Evolutionary conservation across 306 rosid species (phyloP).

Genomic region (Pueraria montana): DNA sequence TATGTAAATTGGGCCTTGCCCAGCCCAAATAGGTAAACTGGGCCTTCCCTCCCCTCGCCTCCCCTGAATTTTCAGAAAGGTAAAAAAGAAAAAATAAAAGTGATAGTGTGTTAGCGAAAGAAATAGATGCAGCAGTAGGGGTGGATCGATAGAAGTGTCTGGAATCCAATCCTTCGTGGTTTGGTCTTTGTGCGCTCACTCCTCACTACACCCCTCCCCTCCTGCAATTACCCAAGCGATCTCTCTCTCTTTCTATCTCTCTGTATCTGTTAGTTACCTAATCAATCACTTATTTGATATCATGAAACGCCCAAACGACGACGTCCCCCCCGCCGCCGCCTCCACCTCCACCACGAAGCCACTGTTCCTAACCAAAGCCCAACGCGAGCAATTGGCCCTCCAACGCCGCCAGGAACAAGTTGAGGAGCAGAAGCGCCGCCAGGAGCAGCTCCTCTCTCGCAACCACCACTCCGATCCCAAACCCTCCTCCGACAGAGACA

Average conservation of each 20-base stretch:
- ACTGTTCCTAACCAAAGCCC: slow-evolving; percentile 76
- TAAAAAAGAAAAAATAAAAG: too few species aligned
- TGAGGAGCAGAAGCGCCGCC: slow-evolving; percentile 66
- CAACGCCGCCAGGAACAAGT: slow-evolving; percentile 77
- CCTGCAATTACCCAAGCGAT: slow-evolving; percentile 66
- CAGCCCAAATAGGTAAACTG: background rate
- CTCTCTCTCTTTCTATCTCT: slow-evolving; percentile 4
- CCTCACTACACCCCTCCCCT: slow-evolving; percentile 51
- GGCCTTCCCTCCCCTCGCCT: too few species aligned
- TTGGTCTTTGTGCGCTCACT: background rate
- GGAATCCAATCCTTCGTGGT: background rate
- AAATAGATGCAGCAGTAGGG: background rate
- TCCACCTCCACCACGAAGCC: slow-evolving; percentile 56
- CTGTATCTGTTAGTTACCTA: background rate
- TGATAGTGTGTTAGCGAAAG: background rate
- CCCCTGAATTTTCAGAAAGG: too few species aligned
- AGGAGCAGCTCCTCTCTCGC: slow-evolving; percentile 58
- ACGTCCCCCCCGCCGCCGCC: background rate
- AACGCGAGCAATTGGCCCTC: slow-evolving; percentile 80
- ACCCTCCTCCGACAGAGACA: slow-evolving; percentile 57
- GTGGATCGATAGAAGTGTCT: background rate
- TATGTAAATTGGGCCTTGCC: background rate
- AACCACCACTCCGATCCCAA: slow-evolving; percentile 54
- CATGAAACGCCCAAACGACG: slow-evolving; percentile 51
- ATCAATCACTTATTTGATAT: background rate